Evolutionary conservation across 2,329 filamentous ascomycete genomes (phyloP), one percentile per base, ranked within the genome.

Genomic region (Pyricularia grisea): DNA sequence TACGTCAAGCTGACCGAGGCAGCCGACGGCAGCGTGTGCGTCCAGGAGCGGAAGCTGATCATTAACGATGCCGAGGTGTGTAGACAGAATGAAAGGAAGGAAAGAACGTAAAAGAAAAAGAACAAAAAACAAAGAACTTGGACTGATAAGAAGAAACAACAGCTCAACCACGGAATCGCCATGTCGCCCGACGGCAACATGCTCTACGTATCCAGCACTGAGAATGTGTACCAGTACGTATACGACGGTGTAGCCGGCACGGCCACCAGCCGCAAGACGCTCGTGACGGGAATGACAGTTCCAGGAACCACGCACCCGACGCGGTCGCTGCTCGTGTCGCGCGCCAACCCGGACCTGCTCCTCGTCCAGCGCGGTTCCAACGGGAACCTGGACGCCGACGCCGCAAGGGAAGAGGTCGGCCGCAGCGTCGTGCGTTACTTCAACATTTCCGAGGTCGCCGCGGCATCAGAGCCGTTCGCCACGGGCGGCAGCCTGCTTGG

Each of bases 351-450:
- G 1, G 82, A 81, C 23, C 77, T 83, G 70, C 77, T 88, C 3
- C 76, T 88, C 12, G 79, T 88, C 33, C 83, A 81, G 60, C 79
- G 84, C 66, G 86, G 86, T 12, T 85, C 82, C 65, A 78, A 78
- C 36, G 77, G 76, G 28, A 88, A 88, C 72, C 76, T 87, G 28
- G 86, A 88, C 73, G 77, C 28, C 72, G 68, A 75, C 20, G 80
- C 85, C 0, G 75, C 78, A 4, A 76, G 82, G 68, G 75, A 82
- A 33, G 75, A 75, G 1, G 80, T 80, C 0, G 85, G 84, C 4
- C 81, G 82, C 67, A 82, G 81, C 68, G 83, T 85, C 67, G 82
- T 88, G 74, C 86, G 84, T 72, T 82, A 82, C 5, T 88, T 87
- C 77, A 83, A 85, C 69, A 75, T 87, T 36, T 81, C 74, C 67